Evolutionary conservation across 2,329 filamentous ascomycete genomes (phyloP).

Genomic region (Nemania diffusa): DNA sequence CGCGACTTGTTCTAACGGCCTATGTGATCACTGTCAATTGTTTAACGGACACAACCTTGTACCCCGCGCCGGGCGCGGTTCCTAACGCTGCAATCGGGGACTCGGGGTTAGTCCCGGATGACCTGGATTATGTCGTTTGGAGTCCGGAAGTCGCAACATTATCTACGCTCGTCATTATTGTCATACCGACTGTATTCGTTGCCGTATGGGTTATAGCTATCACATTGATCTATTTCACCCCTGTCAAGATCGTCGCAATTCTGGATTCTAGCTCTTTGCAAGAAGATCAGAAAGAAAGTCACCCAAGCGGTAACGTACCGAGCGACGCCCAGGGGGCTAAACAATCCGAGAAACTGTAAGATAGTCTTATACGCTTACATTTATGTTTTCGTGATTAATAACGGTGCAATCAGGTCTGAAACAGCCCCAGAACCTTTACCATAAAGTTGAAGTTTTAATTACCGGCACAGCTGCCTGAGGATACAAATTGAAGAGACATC

Average conservation of each 20-base stretch:
- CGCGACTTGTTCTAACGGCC: not conserved
- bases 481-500: not conserved
- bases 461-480: not conserved
- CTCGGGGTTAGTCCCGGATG: not conserved
- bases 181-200: not conserved
- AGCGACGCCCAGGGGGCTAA: not conserved
- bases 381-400: not conserved
- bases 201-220: not conserved
- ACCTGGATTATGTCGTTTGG: not conserved
- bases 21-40: not conserved
- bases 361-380: not conserved
- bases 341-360: not conserved
- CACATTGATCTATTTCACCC: not conserved
- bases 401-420: not conserved
- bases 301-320: not conserved
- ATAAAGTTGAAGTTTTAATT: not conserved
- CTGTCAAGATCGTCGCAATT: not conserved
- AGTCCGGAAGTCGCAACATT: not conserved
- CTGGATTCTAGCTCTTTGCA: not conserved
- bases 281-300: not conserved
- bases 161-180: not conserved
- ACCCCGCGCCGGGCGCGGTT: not conserved
- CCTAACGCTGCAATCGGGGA: not conserved
- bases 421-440: not conserved
- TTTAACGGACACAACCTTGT: constrained; percentile 1